Base-by-base conservation (phyloP, 345 rosid genomes). In the Abelmoschus esculentus region DNA sequence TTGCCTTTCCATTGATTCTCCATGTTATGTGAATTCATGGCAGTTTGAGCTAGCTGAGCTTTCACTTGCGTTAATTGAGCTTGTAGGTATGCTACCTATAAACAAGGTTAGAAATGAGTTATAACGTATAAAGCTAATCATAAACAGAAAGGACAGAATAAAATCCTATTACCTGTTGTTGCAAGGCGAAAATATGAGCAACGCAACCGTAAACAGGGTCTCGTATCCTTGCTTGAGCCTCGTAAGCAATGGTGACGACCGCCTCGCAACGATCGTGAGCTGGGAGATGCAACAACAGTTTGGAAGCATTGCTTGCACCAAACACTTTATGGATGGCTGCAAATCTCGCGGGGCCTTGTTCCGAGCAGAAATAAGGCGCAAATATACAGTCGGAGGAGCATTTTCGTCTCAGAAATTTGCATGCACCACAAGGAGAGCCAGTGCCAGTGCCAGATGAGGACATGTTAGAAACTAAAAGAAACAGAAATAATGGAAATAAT, bases 41-140 rank as follows among this genome's bases (percentile, higher is more conserved):
- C 74, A 74, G 77, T 80, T 49, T 84, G 88, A 34, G 85, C 89
- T 38, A 91, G 71, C 42, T 86, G 96, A 68, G 93, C 86, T 80
- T 87, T 91, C 77, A 80, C 83, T 84, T 90, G 96, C 90, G 88
- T 86, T 83, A 95, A 56, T 75, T 95, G 99, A 12, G 92, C 86
- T 82, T 95, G 98, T 72, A 95, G 79, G 70, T 61, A 81, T 52
- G 98, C 91, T 74, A 95, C 97, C 99, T 89, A 26, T 77, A 44
- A 67, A 57, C 44, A 12, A 29, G 9, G n/a, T 66, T n/a, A 66
- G 57, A 49, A 49, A 29, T n/a, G 32, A 26, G 19, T 22, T 26
- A 32, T 61, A 6, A 36, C 8, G 1, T 36, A 36, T 15, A 61
- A 61, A 62, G 50, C n/a, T 26, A 40, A 63, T 5, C 52, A 47